Conservation (phyloP, 192 early-diverging fungal genomes). For the Funneliformis geosporum region DNA sequence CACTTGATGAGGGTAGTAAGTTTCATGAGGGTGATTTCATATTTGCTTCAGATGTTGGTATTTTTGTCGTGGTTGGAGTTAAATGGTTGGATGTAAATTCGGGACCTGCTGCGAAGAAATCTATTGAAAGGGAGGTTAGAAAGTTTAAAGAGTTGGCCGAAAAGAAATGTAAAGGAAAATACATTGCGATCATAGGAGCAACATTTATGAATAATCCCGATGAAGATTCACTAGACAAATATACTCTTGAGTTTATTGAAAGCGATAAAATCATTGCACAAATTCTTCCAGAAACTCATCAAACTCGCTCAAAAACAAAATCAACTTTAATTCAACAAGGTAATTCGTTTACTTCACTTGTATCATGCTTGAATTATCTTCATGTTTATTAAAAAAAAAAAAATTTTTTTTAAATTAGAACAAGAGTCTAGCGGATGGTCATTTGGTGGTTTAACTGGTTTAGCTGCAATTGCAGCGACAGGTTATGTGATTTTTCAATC, state of each 20-base stretch:
- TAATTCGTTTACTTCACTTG: neutral
- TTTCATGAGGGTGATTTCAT: slow-evolving; percentile 8
- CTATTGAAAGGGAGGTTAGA: neutral
- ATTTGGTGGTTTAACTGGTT: neutral
- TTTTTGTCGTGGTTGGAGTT: neutral
- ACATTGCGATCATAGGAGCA: neutral
- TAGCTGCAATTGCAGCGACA: neutral
- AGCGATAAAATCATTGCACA: neutral
- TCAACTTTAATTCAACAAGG: neutral
- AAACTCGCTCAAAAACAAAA: neutral
- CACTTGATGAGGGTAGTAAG: neutral
- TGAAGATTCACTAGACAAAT: neutral
- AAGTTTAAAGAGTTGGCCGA: neutral
- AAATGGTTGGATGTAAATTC: neutral
- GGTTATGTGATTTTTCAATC: neutral
- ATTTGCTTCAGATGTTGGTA: slow-evolving; percentile 8
- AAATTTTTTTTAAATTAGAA: neutral
- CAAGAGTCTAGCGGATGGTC: too few species aligned
- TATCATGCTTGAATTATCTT: neutral
- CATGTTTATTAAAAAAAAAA: too few species aligned
- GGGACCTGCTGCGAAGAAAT: neutral
- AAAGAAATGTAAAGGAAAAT: neutral
- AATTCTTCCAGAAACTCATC: neutral
- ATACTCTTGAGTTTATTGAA: neutral
- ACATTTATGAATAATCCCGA: neutral